Base-by-base conservation (phyloP, 176 grass and related monocot species). In the Cymbopogon citratus region DNA sequence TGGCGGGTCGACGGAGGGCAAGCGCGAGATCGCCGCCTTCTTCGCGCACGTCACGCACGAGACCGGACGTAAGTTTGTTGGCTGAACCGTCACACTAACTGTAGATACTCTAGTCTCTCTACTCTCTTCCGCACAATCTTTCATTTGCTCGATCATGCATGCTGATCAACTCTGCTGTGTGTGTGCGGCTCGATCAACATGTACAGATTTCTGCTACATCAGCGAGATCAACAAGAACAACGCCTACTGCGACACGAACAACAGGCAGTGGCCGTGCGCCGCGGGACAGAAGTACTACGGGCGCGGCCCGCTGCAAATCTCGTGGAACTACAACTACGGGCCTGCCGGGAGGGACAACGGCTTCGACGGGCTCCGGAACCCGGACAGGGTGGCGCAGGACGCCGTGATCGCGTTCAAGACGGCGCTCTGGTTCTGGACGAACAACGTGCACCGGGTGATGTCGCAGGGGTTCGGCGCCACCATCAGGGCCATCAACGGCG, bases 291-390 rank as follows among this genome's bases (percentile, higher is more conserved):
- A 24, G 2, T 98, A 98, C 95, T 91, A 76, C 45, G 95, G 92
- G 13, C 88, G 95, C 8, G 92, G 87, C 0, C 90, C 94, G 12
- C 66, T 94, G 41, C 92, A 93, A 46, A 29, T 98, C 3, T 82
- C 92, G 16, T 94, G 92, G 88, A 98, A 94, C 85, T 97, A 36
- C 73, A 97, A 97, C 80, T 97, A 97, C 62, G 91, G 91, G 4
- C 89, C 94, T 2, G 92, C 95, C 0, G 95, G 95, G 5, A 0
- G 40, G 21, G 54, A 0, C 68, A 86, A 92, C 56, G 95, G 95
- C 1, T 94, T 98, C 82, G 73, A 98, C 78, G 95, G 95, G 49
- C 79, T 98, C 0, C 26, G 35, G 5, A 31, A 91, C 39, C 92
- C 90, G 0, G 84, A 86, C 67, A 94, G 3, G 10, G 95, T 98